phyloP scores from a whole-genome alignment of 768 basidiomycete species.

The Pholiota conissans region DNA sequence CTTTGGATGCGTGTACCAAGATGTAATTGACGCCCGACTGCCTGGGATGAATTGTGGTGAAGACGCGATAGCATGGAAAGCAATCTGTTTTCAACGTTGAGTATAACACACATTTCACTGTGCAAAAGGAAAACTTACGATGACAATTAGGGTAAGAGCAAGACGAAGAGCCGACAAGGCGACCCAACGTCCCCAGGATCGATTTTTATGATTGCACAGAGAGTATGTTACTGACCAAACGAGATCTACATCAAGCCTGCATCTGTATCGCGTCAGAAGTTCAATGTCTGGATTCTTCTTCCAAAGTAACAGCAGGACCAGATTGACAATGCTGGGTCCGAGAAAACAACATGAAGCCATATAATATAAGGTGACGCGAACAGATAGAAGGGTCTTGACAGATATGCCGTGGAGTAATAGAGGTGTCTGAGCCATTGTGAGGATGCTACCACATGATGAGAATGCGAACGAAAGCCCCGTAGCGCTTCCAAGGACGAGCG shows the following conservation, averaged over 20 bases:
- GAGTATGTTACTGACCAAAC: constrained; percentile 53
- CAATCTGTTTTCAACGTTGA: constrained; percentile 10
- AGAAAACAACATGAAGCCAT: constrained; percentile 49
- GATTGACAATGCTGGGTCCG: constrained; percentile 53
- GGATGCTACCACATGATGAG: constrained; percentile 36
- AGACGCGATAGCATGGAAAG: constrained; percentile 20
- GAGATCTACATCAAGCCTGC: constrained; percentile 65
- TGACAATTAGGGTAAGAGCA: constrained; percentile 45
- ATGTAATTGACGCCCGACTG: constrained; percentile 11
- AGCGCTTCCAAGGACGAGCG: constrained; percentile 52
- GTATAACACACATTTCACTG: neutral
- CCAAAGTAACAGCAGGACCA: constrained; percentile 60
- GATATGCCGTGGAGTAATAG: constrained; percentile 37
- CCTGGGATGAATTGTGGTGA: constrained; percentile 19
- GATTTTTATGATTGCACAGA: constrained; percentile 27
- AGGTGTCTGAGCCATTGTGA: constrained; percentile 42
- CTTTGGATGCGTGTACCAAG: constrained; percentile 9
- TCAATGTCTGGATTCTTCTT: constrained; percentile 35
- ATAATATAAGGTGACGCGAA: constrained; percentile 37
- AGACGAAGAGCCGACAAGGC: constrained; percentile 53
- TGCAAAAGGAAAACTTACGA: constrained; percentile 43
- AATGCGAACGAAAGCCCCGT: constrained; percentile 44
- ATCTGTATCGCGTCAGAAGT: constrained; percentile 43
- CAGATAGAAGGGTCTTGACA: constrained; percentile 32
- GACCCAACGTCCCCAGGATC: constrained; percentile 56